Conservation (phyloP, 2,329 filamentous ascomycete genomes). For the Alternaria atra region DNA sequence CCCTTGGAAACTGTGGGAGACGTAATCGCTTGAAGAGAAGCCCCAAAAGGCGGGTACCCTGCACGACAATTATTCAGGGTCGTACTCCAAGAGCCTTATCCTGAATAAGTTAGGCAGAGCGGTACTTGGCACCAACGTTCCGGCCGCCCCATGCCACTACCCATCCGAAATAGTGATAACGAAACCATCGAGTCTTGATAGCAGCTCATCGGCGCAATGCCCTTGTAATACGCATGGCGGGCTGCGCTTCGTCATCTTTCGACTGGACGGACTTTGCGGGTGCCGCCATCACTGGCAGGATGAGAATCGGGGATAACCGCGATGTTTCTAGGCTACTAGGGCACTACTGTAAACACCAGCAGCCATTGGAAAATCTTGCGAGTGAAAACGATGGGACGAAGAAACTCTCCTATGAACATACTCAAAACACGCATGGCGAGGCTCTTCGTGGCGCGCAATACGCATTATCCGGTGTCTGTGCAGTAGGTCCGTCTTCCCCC, state of each 20-base stretch:
- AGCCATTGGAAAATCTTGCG: neutral
- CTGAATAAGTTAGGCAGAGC: neutral
- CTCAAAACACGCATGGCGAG: neutral
- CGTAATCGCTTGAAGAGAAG: neutral
- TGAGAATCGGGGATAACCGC: neutral
- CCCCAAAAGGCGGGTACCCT: neutral
- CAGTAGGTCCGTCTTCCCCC: neutral
- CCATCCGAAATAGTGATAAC: neutral
- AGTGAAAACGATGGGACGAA: neutral
- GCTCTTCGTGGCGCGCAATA: neutral
- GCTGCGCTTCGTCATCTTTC: neutral
- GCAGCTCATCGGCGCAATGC: neutral
- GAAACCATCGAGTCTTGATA: neutral
- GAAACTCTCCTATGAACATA: neutral
- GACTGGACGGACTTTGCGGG: neutral
- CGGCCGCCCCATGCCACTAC: neutral
- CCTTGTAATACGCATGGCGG: neutral
- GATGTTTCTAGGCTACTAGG: neutral
- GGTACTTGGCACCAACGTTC: neutral
- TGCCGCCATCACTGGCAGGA: neutral
- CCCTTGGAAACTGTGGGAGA: neutral
- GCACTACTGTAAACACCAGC: neutral
- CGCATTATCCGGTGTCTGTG: neutral
- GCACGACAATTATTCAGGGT: constrained; percentile 8
- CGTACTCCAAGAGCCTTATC: neutral